Percentiles rank a stretch among this genome's conserved stretches.
Evolutionary conservation across 192 early-diverging fungal genomes (phyloP).

Genomic region (Coemansia sp.): DNA sequence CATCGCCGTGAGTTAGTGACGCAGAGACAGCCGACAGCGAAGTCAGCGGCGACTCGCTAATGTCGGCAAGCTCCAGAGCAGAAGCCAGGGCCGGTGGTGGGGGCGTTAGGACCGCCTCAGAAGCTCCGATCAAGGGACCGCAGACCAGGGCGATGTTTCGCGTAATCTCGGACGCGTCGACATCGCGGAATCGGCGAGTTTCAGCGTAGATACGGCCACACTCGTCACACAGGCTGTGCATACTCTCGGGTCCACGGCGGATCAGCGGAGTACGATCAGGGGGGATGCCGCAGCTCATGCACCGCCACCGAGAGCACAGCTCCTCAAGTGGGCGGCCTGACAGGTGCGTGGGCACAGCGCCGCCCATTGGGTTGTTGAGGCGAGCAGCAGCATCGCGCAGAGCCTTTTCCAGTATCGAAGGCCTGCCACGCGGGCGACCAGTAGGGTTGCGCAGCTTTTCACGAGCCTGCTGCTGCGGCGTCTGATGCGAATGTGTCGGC

Average conservation of each 20-base stretch:
- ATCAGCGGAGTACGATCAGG: conserved; percentile 47
- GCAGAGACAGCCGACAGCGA: not conserved
- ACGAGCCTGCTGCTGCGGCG: conserved; percentile 26
- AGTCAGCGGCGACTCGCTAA: not conserved
- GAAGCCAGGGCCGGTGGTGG: not conserved
- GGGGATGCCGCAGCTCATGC: conserved; percentile 44
- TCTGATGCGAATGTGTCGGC: not conserved
- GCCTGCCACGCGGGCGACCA: conserved; percentile 44
- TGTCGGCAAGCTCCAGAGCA: not conserved
- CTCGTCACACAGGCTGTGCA: conserved; percentile 48
- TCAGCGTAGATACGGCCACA: conserved; percentile 29
- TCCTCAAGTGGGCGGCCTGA: conserved; percentile 42
- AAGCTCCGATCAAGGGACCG: conserved; percentile 8
- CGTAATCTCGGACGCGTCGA: conserved; percentile 19
- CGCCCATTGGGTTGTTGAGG: conserved; percentile 12
- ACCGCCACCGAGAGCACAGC: conserved; percentile 40
- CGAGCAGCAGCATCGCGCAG: conserved; percentile 41
- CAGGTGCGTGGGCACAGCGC: conserved; percentile 31
- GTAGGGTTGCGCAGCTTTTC: conserved; percentile 50
- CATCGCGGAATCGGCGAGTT: conserved; percentile 17
- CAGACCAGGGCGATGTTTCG: conserved; percentile 27
- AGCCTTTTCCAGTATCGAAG: conserved; percentile 48
- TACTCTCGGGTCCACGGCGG: conserved; percentile 44
- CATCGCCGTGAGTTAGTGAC: not conserved
- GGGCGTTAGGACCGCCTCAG: not conserved